phyloP scores from a whole-genome alignment of 2,329 filamentous ascomycete species.

The Cercospora zeae-maydis region DNA sequence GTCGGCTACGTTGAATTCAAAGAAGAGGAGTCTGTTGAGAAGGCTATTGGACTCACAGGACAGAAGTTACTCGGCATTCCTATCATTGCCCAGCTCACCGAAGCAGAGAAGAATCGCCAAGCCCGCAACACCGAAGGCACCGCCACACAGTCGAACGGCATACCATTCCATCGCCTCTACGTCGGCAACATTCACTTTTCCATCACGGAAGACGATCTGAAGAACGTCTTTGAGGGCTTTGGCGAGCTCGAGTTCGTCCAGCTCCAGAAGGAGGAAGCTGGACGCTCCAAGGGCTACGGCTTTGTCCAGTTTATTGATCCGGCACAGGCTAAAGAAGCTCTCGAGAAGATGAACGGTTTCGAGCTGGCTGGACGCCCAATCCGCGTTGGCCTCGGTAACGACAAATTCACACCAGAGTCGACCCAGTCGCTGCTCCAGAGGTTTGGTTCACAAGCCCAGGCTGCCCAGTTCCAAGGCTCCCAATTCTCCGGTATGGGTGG shows the following conservation, averaged over 20 bases:
- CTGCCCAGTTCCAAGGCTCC: constrained; percentile 53
- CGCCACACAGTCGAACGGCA: constrained; percentile 70
- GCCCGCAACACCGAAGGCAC: constrained; percentile 73
- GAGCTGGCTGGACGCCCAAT: constrained; percentile 96
- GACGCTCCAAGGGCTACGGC: constrained; percentile 89
- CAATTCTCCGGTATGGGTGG: constrained; percentile 87
- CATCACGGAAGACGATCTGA: constrained; percentile 91
- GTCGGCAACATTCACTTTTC: constrained; percentile 99
- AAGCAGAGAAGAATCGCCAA: constrained; percentile 99
- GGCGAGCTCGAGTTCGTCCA: constrained; percentile 97
- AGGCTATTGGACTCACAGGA: constrained; percentile 95
- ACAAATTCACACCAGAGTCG: constrained; percentile 99
- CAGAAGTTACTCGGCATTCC: constrained; percentile 98
- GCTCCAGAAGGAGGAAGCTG: constrained; percentile 90
- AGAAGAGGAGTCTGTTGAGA: constrained; percentile 85
- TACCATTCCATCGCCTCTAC: constrained; percentile 96
- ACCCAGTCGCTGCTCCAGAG: constrained; percentile 88
- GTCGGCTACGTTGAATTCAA: constrained; percentile 99
- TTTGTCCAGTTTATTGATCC: constrained; percentile 88
- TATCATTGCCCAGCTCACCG: constrained; percentile 95
- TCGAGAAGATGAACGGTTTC: constrained; percentile 99
- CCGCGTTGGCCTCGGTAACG: constrained; percentile 97
- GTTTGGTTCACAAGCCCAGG: constrained; percentile 69
- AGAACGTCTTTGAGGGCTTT: constrained; percentile 96
- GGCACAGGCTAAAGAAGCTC: constrained; percentile 82